Base-by-base conservation (phyloP, 1,139 yeast species). In the Magnusiomyces ingens region DNA sequence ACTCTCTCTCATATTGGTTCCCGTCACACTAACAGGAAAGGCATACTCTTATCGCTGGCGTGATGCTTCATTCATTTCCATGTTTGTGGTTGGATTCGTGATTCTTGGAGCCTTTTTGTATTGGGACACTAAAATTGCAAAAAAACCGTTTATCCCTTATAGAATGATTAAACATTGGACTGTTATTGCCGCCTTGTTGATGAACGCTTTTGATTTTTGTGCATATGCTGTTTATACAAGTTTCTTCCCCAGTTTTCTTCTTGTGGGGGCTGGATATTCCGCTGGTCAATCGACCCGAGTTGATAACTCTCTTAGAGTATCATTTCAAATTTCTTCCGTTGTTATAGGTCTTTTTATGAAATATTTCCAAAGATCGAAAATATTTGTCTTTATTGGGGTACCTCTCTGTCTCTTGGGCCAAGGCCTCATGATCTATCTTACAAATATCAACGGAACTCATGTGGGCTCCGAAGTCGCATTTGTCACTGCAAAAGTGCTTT, bases 401-500 rank as follows among this genome's bases (percentile, higher is more conserved):
- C 56, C 56, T 6, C 52, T 54, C 50, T 48, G 47, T 26, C 26
- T 54, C 37, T 43, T 54, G 1, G 56, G 56, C 26, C 56, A 54
- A 19, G 56, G 56, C n/a, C 52, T 54, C 17, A 54, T 48, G 51
- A 54, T 54, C 12, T 49, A 54, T 44, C 32, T 54, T 21, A 51
- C 50, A 45, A 51, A 54, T 45, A 38, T 36, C n/a, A 32, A 44
- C 26, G 45, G 47, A 15, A 35, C 26, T 5, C 43, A n/a, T 5
- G 29, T 12, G 8, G 46, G 49, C n/a, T 48, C 44, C 35, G 48
- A 54, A 17, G 56, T 55, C 8, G 54, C 58, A 44, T 51, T 58
- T 42, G 53, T 59, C 19, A 46, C 49, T 29, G 59, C 61, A 15
- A 57, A 60, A 45, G 57, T 53, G 11, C 44, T 61, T n/a, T 57